phyloP scores from a whole-genome alignment of 169 alveolate genomes.

The Eimeria tenella region DNA sequence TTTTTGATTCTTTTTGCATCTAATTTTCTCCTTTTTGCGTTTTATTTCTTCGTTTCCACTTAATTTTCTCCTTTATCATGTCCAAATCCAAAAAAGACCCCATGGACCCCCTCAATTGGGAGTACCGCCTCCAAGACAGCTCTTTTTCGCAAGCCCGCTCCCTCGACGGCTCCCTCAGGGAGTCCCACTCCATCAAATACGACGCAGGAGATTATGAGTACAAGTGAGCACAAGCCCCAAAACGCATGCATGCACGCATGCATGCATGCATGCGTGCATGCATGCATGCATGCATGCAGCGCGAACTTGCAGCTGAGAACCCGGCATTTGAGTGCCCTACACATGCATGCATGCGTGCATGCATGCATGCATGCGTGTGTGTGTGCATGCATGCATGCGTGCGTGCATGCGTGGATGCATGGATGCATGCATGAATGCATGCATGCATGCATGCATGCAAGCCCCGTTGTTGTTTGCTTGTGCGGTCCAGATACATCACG shows the following conservation, averaged over 20 bases:
- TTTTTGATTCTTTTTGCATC: too few species aligned
- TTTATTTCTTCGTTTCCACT: too few species aligned
- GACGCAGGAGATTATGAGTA: slow-evolving; percentile 56
- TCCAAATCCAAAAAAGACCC: slow-evolving; percentile 38
- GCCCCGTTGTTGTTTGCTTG: not conserved
- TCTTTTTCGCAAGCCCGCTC: slow-evolving; percentile 54
- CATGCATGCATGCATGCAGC: not conserved
- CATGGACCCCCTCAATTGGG: slow-evolving; percentile 74
- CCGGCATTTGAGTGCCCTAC: too few species aligned
- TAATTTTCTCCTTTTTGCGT: too few species aligned
- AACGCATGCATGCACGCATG: not conserved
- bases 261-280: too few species aligned
- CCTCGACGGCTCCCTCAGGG: slow-evolving; percentile 29
- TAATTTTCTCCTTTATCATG: too few species aligned
- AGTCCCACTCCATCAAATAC: slow-evolving; percentile 64
- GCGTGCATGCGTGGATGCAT: not conserved
- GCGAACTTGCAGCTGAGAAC: too few species aligned
- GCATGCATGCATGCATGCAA: too few species aligned
- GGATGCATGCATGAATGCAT: too few species aligned
- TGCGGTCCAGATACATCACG: slow-evolving; percentile 10
- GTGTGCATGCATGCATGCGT: not conserved
- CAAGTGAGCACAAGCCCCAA: slow-evolving; percentile 31
- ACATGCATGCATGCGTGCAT: slow-evolving; percentile 5
- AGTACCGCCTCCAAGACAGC: slow-evolving; percentile 57
- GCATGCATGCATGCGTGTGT: not conserved